Evolutionary conservation across 2,329 filamentous ascomycete species (phyloP).

Genomic region (Lecanoromycetidae sp.): DNA sequence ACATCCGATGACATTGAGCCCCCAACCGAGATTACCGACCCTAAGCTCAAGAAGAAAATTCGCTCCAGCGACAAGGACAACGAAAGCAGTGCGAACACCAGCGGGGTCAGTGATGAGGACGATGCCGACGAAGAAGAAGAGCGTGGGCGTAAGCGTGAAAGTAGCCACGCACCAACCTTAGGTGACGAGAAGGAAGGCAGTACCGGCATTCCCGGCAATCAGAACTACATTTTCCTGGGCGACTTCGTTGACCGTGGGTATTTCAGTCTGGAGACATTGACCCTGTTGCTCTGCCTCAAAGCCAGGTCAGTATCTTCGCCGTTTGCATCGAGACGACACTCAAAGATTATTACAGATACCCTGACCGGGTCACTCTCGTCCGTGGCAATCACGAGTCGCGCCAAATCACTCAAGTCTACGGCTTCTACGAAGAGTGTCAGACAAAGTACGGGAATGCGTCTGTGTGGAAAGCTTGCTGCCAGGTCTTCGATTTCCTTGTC

Average conservation of each 20-base stretch:
- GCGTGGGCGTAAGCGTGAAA: conserved; percentile 26
- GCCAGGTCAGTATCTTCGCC: conserved; percentile 41
- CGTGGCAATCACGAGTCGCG: conserved; percentile 66
- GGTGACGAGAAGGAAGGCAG: conserved; percentile 28
- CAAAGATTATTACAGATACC: conserved; percentile 40
- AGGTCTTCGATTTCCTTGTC: conserved; percentile 66
- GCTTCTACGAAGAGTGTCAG: conserved; percentile 67
- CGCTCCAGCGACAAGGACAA: conserved; percentile 21
- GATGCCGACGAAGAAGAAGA: conserved; percentile 37
- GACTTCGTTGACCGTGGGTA: conserved; percentile 66
- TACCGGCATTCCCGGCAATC: conserved; percentile 40
- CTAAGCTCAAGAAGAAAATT: conserved; percentile 75
- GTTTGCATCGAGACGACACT: conserved; percentile 1
- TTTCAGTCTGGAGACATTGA: conserved; percentile 62
- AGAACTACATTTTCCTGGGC: conserved; percentile 61
- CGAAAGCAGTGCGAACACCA: conserved; percentile 22
- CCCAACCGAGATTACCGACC: conserved; percentile 75
- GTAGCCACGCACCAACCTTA: conserved; percentile 18
- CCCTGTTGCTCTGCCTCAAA: conserved; percentile 59
- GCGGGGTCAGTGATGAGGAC: conserved; percentile 21
- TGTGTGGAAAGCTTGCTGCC: conserved; percentile 68
- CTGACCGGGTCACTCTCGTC: conserved; percentile 59
- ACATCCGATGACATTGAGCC: conserved; percentile 87
- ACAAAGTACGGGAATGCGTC: conserved; percentile 67
- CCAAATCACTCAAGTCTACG: conserved; percentile 67